A percentile compares a stretch with the other conserved stretches of the same genome.
Evolutionary conservation across 352 stramenopile species (phyloP).

Genomic region (Phytopythium chamaehyphon): DNA sequence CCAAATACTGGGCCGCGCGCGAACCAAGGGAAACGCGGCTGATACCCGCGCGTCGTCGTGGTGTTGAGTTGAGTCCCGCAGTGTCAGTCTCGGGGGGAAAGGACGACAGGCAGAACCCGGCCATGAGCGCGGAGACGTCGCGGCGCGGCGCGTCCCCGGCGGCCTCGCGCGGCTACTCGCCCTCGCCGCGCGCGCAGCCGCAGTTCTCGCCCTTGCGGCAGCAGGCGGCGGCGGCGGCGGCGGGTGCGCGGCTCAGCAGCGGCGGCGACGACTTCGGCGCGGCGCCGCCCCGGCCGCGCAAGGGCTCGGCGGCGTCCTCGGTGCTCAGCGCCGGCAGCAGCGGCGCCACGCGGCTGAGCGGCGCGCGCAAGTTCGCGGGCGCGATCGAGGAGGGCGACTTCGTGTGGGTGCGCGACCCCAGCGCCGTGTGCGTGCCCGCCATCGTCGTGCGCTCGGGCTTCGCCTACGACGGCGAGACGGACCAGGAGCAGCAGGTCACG

Average conservation of each 20-base stretch:
- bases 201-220: not conserved
- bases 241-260: not conserved
- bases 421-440: conserved; percentile 43
- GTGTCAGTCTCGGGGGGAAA: too few relatives aligned
- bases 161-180: not conserved
- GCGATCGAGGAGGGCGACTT: conserved; percentile 60
- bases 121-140: conserved; percentile 5
- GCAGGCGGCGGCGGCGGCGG: not conserved
- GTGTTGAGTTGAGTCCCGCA: too few relatives aligned
- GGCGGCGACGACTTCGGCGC: conserved; percentile 6
- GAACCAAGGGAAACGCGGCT: too few relatives aligned
- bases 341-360: conserved; percentile 4
- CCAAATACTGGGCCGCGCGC: too few relatives aligned
- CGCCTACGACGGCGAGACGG: conserved; percentile 48
- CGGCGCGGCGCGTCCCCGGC: not conserved
- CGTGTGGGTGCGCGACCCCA: conserved; percentile 61
- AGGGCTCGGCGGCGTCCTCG: conserved; percentile 5
- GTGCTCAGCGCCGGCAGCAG: conserved; percentile 3
- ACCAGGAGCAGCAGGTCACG: conserved; percentile 62
- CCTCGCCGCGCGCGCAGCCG: not conserved
- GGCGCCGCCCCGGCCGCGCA: conserved; percentile 1
- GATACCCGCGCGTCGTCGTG: too few relatives aligned
- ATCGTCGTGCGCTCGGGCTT: conserved; percentile 63
- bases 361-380: conserved; percentile 1
- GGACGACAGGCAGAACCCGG: not conserved